These are phyloP conservation scores for Dovyalis caffra DNA, from an alignment of 345 rosid genomes.

Conservation along the genomic window DNA sequence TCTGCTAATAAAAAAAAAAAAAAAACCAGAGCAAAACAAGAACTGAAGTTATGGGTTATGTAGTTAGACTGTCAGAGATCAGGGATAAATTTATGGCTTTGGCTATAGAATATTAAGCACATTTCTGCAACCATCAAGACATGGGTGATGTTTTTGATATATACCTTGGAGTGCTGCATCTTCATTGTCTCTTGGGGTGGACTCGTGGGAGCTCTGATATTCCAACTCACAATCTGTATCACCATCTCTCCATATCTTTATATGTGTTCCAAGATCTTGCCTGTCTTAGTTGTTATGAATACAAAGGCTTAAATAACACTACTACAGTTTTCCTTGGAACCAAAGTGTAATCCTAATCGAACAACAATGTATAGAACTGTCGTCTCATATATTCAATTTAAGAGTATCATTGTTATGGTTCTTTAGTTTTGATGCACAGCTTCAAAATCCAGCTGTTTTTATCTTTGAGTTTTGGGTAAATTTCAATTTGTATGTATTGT, in stretches of 20 bases:
- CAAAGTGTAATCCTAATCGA: background rate
- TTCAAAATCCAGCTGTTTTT: background rate
- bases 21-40: background rate
- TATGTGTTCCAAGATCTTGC: background rate
- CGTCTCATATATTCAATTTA: background rate
- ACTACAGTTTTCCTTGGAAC: background rate
- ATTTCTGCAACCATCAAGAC: background rate
- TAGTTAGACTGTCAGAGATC: constrained; percentile 4
- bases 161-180: constrained; percentile 11
- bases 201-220: background rate
- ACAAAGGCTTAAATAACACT: background rate
- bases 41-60: constrained; percentile 5
- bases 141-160: background rate
- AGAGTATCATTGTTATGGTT: background rate
- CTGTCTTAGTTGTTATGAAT: background rate
- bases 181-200: background rate
- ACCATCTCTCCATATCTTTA: background rate
- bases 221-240: background rate
- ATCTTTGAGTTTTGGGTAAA: no score
- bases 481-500: no score
- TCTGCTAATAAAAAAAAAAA: background rate
- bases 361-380: background rate
- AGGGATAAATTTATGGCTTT: background rate
- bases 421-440: background rate
- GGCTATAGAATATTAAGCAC: background rate